These are phyloP conservation scores for Crithidia bombi DNA, from an alignment of 208 protist genomes.

Conservation along the genomic window DNA sequence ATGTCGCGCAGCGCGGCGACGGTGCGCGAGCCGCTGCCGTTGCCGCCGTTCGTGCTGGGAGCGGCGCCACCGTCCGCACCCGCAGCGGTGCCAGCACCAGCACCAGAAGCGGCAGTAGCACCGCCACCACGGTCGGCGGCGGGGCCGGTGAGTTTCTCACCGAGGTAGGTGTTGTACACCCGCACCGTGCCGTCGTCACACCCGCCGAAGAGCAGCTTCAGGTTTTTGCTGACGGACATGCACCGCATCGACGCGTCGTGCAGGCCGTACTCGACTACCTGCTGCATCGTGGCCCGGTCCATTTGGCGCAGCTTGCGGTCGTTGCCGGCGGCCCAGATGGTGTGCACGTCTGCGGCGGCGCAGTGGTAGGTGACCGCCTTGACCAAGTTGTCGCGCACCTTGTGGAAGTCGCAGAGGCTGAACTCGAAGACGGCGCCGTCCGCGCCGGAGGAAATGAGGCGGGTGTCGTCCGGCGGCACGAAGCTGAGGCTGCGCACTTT, in stretches of 20 bases:
- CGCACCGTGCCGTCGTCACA: slow-evolving; percentile 93
- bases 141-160: slow-evolving; percentile 63
- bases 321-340: slow-evolving; percentile 94
- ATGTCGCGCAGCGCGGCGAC: slow-evolving; percentile 44
- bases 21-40: slow-evolving; percentile 18
- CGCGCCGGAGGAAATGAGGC: slow-evolving; percentile 89
- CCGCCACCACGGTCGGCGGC: slow-evolving; percentile 41
- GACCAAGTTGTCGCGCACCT: slow-evolving; percentile 91
- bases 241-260: slow-evolving; percentile 76
- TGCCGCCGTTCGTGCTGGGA: slow-evolving; percentile 3
- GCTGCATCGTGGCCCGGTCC: slow-evolving; percentile 63
- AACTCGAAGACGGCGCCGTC: slow-evolving; percentile 97
- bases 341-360: slow-evolving; percentile 77
- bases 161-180: slow-evolving; percentile 91
- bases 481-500: slow-evolving; percentile 92
- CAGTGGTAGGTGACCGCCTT: slow-evolving; percentile 94
- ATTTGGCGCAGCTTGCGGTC: slow-evolving; percentile 94
- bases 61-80: neutral
- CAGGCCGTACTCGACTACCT: slow-evolving; percentile 74
- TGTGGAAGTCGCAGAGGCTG: slow-evolving; percentile 92
- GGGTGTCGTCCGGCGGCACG: slow-evolving; percentile 92
- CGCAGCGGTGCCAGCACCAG: neutral
- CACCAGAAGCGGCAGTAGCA: no score
- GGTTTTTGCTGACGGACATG: slow-evolving; percentile 84
- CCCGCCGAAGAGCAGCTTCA: slow-evolving; percentile 95